Conservation (phyloP, 129 eudicot genomes). For the Saposhnikovia divaricata region DNA sequence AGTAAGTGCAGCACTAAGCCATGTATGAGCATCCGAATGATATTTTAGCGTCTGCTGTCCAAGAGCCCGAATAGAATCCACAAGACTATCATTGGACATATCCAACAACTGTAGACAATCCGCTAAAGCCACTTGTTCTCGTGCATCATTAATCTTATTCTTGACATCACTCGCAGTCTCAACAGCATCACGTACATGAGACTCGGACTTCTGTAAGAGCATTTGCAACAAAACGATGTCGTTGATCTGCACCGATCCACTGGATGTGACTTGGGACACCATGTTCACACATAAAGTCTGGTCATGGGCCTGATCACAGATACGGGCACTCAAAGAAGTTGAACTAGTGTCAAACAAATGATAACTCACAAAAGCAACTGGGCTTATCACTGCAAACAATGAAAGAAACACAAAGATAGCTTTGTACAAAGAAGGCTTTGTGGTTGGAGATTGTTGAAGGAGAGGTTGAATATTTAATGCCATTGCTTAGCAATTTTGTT, state of each 20-base stretch:
- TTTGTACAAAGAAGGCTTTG: constrained; percentile 2
- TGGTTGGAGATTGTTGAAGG: not conserved
- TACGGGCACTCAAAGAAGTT: not conserved
- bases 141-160: constrained; percentile 14
- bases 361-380: constrained; percentile 11
- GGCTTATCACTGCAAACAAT: constrained; percentile 7
- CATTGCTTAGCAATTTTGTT: constrained; percentile 11
- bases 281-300: constrained; percentile 11
- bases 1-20: constrained; percentile 21
- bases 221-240: not conserved
- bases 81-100: constrained; percentile 6
- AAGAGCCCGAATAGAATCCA: constrained; percentile 8
- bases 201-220: constrained; percentile 1
- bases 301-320: constrained; percentile 27
- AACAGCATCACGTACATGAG: not conserved
- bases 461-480: constrained; percentile 18
- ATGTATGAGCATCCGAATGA: constrained; percentile 17
- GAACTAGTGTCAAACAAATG: not conserved
- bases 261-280: constrained; percentile 17
- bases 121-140: constrained; percentile 3
- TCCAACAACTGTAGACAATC: constrained; percentile 17
- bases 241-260: not conserved
- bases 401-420: constrained; percentile 7
- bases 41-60: not conserved
- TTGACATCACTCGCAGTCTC: not conserved